Base-by-base conservation (phyloP, 768 basidiomycete species). In the Phylloporus rhodoxanthus region DNA sequence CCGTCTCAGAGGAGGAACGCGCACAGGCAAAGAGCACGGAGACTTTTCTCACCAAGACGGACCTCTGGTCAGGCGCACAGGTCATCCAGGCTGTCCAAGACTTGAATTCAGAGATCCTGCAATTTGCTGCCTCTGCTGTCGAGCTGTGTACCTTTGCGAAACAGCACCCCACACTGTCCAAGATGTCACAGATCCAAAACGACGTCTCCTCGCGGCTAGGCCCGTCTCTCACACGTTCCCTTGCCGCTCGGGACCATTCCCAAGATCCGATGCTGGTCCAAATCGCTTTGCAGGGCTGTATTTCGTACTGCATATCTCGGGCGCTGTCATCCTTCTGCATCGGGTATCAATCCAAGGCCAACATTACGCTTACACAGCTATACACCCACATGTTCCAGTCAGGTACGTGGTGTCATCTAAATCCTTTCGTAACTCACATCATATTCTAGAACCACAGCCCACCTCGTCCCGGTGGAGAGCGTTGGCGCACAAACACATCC, bases 101-200 rank as follows among this genome's bases (percentile, higher is more conserved):
- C 58, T 75, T 89, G 64, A 89, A 89, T 61, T 80, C 84, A 0
- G 86, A 88, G 66, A 84, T 88, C 51, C 74, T 86, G n/a, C 87
- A 87, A 54, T 85, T 86, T 51, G 82, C 86, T 8, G 85, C 85
- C 14, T 78, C 82, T 20, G 85, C 84, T 7, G 82, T 84, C 14
- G 87, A 90, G 65, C 71, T 81, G 36, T 81, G 78, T 56, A 74
- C 75, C 2, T 81, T 83, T 59, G 70, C 70, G 32, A 72, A 67
- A 47, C 66, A 69, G 36, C 70, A 71, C 26, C 59, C 70, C 9
- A 60, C 73, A 15, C 64, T 71, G 11, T 57, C 74, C 20, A 74
- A 72, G 54, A 64, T 73, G 8, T 63, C 71, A 5, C 78, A 83
- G 56, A 76, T 77, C 32, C 74, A 79, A 63, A 75, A 80, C 47